Conservation (phyloP, 495 filamentous ascomycete genomes). For the Poronia punctata region DNA sequence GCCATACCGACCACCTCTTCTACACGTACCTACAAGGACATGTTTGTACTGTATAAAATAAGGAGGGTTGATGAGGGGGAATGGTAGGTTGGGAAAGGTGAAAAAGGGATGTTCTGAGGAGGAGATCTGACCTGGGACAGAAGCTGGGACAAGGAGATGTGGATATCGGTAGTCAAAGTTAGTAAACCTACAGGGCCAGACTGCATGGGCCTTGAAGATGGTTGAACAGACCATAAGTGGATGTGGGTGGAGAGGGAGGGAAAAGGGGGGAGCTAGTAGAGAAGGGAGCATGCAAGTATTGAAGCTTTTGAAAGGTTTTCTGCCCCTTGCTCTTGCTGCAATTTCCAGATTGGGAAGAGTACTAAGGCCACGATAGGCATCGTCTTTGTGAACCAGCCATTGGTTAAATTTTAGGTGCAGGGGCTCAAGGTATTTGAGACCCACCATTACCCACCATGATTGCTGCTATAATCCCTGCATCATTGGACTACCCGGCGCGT, state of each 20-base stretch:
- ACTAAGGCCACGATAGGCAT: constrained; percentile 7
- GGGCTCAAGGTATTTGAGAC: constrained; percentile 3
- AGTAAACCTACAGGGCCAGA: constrained; percentile 2
- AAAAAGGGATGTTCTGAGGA: not conserved
- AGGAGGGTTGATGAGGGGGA: no score
- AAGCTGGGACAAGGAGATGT: not conserved
- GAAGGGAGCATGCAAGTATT: constrained; percentile 8
- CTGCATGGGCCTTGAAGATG: constrained; percentile 8
- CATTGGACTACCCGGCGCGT: constrained; percentile 5
- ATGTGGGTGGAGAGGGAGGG: constrained; percentile 8
- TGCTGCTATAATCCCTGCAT: constrained; percentile 3
- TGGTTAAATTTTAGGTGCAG: constrained; percentile 6
- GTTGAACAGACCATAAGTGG: not conserved
- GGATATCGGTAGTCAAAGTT: constrained; percentile 8
- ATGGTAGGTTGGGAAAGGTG: not conserved
- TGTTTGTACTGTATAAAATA: no score
- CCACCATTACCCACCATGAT: constrained; percentile 3
- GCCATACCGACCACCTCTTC: no score
- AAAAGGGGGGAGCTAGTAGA: not conserved
- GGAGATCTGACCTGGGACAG: not conserved
- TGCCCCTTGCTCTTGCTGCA: constrained; percentile 1
- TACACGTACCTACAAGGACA: no score
- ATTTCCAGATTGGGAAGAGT: constrained; percentile 9
- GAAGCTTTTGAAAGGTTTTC: no score
- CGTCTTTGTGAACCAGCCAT: constrained; percentile 7